Percentiles rank a stretch among this genome's conserved stretches.
These are phyloP conservation scores for Pyracantha coccinea DNA, from an alignment of 331 rosid genomes.

Conservation along the genomic window DNA sequence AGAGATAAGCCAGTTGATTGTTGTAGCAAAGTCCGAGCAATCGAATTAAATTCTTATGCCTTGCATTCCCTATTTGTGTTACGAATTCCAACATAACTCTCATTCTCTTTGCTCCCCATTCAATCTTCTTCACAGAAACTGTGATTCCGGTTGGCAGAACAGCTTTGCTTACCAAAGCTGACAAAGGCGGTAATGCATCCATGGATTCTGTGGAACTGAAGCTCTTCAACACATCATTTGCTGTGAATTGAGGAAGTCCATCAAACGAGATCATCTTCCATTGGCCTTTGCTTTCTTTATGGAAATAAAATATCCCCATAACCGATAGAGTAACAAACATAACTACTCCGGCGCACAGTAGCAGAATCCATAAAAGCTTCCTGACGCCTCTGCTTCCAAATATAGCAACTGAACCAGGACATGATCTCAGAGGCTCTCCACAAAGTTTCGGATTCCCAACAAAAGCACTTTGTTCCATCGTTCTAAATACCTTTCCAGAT, in stretches of 20 bases:
- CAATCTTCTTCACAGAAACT: conserved; percentile 69
- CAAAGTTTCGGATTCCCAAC: conserved; percentile 76
- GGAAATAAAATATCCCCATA: conserved; percentile 38
- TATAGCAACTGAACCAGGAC: conserved; percentile 50
- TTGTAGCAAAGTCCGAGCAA: conserved; percentile 76
- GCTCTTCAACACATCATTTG: conserved; percentile 73
- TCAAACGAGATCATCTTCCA: conserved; percentile 84
- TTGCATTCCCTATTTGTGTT: conserved; percentile 56
- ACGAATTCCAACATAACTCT: conserved; percentile 42
- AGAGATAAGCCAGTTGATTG: conserved; percentile 61
- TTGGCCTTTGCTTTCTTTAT: conserved; percentile 38
- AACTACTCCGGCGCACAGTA: conserved; percentile 50
- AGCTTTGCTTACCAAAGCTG: conserved; percentile 49
- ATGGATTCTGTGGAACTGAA: conserved; percentile 38
- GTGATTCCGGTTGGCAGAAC: conserved; percentile 93
- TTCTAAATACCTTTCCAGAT: conserved; percentile 27
- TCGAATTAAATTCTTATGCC: conserved; percentile 73
- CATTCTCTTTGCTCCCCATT: conserved; percentile 49
- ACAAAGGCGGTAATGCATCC: conserved; percentile 33
- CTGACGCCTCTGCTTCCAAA: conserved; percentile 49
- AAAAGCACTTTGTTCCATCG: conserved; percentile 66
- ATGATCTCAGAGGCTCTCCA: conserved; percentile 69
- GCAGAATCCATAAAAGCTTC: conserved; percentile 44
- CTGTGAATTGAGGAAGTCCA: conserved; percentile 86
- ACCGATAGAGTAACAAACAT: conserved; percentile 40